Conservation (phyloP, 805 yeast genomes). For the Candida gorgasii region DNA sequence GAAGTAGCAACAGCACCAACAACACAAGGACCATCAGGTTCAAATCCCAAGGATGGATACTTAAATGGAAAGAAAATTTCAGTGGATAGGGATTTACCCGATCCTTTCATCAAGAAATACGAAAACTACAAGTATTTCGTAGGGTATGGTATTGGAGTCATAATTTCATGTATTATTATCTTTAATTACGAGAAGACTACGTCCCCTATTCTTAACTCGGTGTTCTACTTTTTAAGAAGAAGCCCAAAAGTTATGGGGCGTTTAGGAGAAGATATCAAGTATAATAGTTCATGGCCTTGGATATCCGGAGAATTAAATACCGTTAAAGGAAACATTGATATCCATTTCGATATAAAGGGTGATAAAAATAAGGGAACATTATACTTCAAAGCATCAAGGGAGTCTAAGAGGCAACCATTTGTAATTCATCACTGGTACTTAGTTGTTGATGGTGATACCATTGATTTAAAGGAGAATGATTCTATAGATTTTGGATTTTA, state of each 20-base stretch:
- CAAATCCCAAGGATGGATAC: background rate
- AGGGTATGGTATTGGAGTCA: constrained; percentile 39
- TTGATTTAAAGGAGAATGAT: constrained; percentile 28
- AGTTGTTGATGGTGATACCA: constrained; percentile 21
- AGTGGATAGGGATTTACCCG: constrained; percentile 80
- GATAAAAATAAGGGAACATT: constrained; percentile 52
- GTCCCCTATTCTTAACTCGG: constrained; percentile 85
- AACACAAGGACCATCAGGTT: background rate
- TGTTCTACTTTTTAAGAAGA: constrained; percentile 82
- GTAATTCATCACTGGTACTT: constrained; percentile 34
- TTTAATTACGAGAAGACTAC: constrained; percentile 92
- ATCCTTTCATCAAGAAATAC: constrained; percentile 60
- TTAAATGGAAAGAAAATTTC: constrained; percentile 24
- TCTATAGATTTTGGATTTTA: constrained; percentile 13
- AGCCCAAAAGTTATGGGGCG: constrained; percentile 59
- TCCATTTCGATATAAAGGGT: constrained; percentile 72
- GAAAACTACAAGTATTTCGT: constrained; percentile 56
- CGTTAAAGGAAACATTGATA: constrained; percentile 76
- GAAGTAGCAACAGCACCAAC: background rate
- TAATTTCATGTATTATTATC: constrained; percentile 52
- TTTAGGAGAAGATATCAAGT: constrained; percentile 76
- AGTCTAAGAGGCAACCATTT: constrained; percentile 51
- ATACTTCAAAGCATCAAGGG: constrained; percentile 72
- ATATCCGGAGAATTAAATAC: constrained; percentile 82
- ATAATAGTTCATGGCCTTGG: constrained; percentile 83